These are phyloP conservation scores for Saccharomycopsis sp. DNA, from an alignment of 805 yeast genomes.

Conservation along the genomic window DNA sequence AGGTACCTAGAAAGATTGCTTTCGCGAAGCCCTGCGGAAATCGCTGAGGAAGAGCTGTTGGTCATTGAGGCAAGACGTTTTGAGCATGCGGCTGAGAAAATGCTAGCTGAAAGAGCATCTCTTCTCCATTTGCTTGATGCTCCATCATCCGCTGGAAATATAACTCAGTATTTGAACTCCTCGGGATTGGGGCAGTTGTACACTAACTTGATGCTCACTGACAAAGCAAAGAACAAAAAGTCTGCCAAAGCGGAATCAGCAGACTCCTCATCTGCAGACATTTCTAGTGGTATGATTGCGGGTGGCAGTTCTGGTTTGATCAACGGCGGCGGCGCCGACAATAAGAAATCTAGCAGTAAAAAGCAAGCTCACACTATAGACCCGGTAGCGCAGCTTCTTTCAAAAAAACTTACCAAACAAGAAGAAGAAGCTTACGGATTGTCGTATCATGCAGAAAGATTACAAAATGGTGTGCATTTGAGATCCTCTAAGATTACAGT, in stretches of 20 bases:
- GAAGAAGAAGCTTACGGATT: constrained; percentile 86
- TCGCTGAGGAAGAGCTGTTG: constrained; percentile 94
- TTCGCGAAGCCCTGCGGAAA: constrained; percentile 87
- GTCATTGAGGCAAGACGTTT: constrained; percentile 89
- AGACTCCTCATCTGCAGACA: constrained; percentile 24
- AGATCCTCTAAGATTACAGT: constrained; percentile 75
- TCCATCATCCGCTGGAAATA: constrained; percentile 65
- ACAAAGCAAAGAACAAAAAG: constrained; percentile 46
- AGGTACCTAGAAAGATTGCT: constrained; percentile 69
- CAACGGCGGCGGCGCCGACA: constrained; percentile 17
- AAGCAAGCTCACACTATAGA: constrained; percentile 13
- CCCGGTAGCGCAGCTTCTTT: constrained; percentile 35
- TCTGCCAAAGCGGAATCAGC: constrained; percentile 28
- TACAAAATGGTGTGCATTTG: constrained; percentile 74
- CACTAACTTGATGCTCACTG: constrained; percentile 64
- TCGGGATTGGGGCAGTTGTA: constrained; percentile 87
- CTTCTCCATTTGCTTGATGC: constrained; percentile 76
- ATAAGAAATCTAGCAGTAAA: constrained; percentile 8
- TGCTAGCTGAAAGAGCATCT: constrained; percentile 75
- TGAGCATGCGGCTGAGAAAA: constrained; percentile 86
- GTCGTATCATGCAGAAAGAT: constrained; percentile 64
- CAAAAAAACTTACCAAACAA: constrained; percentile 56
- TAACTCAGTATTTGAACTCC: constrained; percentile 71
- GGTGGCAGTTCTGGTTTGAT: constrained; percentile 22
- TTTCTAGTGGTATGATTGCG: neutral